Base-by-base conservation (phyloP, 2,329 filamentous ascomycete genomes). In the Colletotrichum tropicale region DNA sequence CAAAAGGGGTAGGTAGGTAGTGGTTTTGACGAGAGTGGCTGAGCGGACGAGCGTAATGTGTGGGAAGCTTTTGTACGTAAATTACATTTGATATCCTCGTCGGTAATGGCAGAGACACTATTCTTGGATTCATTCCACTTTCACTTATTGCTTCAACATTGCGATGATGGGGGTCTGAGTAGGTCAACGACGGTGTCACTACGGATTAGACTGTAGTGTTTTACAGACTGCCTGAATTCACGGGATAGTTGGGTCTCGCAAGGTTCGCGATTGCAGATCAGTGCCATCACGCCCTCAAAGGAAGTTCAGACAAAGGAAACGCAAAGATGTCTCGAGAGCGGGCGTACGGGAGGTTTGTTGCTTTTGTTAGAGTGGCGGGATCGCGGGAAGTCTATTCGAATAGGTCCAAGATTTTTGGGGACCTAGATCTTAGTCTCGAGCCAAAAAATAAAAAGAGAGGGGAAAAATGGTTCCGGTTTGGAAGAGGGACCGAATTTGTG, bases 1-100 rank as follows among this genome's bases (percentile, higher is more conserved):
- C 7, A 52, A 13, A 13, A n/a, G n/a, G 21, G 26, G 16, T 26
- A 56, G 36, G 5, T 6, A 18, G 38, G 38, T 48, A n/a, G 38
- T 48, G 2, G 38, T n/a, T n/a, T 48, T 48, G 18, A n/a, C 2
- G 18, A 9, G 9, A 18, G 18, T 12, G n/a, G 30, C 24, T 55
- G n/a, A 56, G 16, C 16, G 10, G 6, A 34, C 2, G n/a, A 61
- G 56, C 32, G 34, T 43, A 48, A 32, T 71, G 38, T 24, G 67
- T 52, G 43, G 43, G 67, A 30, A 66, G 61, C 32, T 68, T 74
- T 65, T 52, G 43, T 52, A 21, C 7, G 74, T 74, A 69, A 43
- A 64, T 28, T 69, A 73, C 28, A 61, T 58, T 52, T 52, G 67
- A 71, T 74, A 74, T 74, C 61, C 67, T 61, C 36, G 24, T 71